Percentiles rank a stretch among this genome's conserved stretches.
Evolutionary conservation across 2,329 filamentous ascomycete species (phyloP).

Genomic region (Fusarium tupiense): DNA sequence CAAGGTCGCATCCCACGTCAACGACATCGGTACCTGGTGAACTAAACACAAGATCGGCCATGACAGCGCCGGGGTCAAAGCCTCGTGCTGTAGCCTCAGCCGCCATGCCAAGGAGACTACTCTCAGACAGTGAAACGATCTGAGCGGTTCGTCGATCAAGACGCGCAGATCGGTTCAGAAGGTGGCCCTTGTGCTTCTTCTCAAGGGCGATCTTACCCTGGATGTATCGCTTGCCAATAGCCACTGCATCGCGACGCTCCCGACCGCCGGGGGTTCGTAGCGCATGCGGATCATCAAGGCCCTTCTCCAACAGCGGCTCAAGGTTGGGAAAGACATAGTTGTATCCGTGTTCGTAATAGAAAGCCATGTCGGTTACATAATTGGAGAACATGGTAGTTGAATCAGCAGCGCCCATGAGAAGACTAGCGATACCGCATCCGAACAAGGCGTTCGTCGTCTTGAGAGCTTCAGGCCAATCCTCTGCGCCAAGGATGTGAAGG

Average conservation of each 20-base stretch:
- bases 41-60: conserved; percentile 39
- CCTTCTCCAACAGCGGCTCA: conserved; percentile 29
- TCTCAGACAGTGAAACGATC: conserved; percentile 38
- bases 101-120: conserved; percentile 38
- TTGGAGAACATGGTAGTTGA: conserved; percentile 38
- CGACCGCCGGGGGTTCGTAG: conserved; percentile 29
- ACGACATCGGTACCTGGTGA: conserved; percentile 40
- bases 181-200: conserved; percentile 29
- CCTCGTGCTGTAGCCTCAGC: conserved; percentile 35
- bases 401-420: conserved; percentile 38
- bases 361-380: conserved; percentile 38
- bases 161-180: conserved; percentile 28
- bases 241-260: conserved; percentile 34
- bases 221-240: conserved; percentile 36
- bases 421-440: conserved; percentile 37
- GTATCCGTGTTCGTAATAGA: conserved; percentile 40
- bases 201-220: conserved; percentile 38
- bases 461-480: conserved; percentile 36
- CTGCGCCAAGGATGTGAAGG: conserved; percentile 25
- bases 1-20: conserved; percentile 36
- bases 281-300: conserved; percentile 30
- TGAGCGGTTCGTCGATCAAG: conserved; percentile 31
- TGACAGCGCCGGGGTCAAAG: conserved; percentile 35
- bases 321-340: conserved; percentile 40
- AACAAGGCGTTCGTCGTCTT: conserved; percentile 39